Percentiles rank a stretch among this genome's conserved stretches.
Conservation (phyloP, 2,329 filamentous ascomycete genomes). For the Lasiodiplodia sp. region DNA sequence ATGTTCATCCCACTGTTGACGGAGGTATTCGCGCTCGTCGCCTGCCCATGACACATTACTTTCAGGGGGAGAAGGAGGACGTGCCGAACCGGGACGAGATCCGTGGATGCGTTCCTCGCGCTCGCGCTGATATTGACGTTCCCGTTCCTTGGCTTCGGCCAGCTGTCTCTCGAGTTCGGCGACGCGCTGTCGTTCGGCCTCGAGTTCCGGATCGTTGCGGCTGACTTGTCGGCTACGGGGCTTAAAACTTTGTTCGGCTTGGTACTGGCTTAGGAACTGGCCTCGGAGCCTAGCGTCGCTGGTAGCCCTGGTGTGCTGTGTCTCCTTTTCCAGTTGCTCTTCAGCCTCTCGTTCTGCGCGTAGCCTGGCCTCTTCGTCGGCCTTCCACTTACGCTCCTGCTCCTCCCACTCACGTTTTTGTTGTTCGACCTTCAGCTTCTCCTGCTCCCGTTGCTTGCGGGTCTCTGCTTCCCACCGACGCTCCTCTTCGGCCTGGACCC, state of each 20-base stretch:
- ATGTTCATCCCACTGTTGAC: constrained; percentile 61
- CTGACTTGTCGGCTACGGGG: constrained; percentile 48
- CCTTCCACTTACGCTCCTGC: constrained; percentile 77
- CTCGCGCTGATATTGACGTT: constrained; percentile 68
- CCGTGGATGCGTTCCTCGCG: constrained; percentile 56
- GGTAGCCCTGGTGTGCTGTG: constrained; percentile 64
- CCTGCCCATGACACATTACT: constrained; percentile 70
- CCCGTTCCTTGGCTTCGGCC: constrained; percentile 71
- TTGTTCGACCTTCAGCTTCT: constrained; percentile 66
- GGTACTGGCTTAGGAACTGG: constrained; percentile 87
- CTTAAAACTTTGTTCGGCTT: constrained; percentile 66
- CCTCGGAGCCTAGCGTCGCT: constrained; percentile 77
- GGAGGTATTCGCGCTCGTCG: constrained; percentile 69
- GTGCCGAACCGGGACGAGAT: constrained; percentile 32
- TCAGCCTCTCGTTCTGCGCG: constrained; percentile 78
- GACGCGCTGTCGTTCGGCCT: constrained; percentile 71
- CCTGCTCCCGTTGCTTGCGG: constrained; percentile 64
- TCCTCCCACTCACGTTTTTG: constrained; percentile 80
- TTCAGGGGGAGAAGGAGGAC: constrained; percentile 53
- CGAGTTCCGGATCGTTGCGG: constrained; percentile 52
- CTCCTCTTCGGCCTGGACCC: constrained; percentile 68
- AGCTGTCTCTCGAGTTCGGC: constrained; percentile 80
- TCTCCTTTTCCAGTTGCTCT: constrained; percentile 70
- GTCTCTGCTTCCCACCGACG: constrained; percentile 72
- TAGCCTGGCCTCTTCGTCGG: constrained; percentile 75